These are phyloP conservation scores for Venturia carpophila DNA, from an alignment of 2,329 filamentous ascomycete genomes.

Conservation along the genomic window DNA sequence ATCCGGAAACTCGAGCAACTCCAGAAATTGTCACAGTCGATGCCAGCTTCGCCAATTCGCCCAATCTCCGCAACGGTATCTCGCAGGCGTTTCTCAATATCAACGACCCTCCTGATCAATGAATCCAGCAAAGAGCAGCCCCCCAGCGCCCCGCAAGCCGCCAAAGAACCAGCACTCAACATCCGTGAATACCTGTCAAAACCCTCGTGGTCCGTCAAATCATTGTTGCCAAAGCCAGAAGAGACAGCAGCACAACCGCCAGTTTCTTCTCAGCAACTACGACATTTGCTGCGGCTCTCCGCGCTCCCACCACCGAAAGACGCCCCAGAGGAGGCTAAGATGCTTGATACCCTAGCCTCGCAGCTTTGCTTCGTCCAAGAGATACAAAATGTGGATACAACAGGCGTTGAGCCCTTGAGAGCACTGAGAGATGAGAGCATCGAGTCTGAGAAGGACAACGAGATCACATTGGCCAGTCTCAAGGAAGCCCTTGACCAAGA, in stretches of 20 bases:
- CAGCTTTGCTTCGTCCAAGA: constrained; percentile 89
- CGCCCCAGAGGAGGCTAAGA: constrained; percentile 54
- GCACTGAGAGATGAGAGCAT: constrained; percentile 74
- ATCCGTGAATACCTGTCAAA: constrained; percentile 27
- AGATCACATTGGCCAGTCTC: constrained; percentile 52
- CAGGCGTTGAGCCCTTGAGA: constrained; percentile 62
- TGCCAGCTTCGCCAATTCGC: not conserved
- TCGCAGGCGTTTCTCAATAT: not conserved
- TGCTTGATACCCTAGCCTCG: constrained; percentile 67
- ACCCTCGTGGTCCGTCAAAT: constrained; percentile 77
- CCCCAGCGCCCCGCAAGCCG: not conserved
- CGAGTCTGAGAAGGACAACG: constrained; percentile 43
- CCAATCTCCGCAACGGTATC: not conserved
- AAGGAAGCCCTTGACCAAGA: constrained; percentile 52
- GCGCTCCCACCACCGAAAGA: constrained; percentile 68
- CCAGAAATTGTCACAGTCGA: not conserved
- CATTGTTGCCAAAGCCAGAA: constrained; percentile 52
- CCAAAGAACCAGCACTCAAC: constrained; percentile 8
- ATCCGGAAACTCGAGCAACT: not conserved
- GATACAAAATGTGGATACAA: constrained; percentile 71
- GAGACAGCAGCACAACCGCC: constrained; percentile 27
- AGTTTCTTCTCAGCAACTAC: constrained; percentile 61
- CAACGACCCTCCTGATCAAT: not conserved
- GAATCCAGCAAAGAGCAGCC: not conserved
- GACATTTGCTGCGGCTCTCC: constrained; percentile 80